A percentile compares a stretch with the other conserved stretches of the same genome.
Evolutionary conservation across 2,329 filamentous ascomycete species (phyloP).

Genomic region (Drechslera avenae): DNA sequence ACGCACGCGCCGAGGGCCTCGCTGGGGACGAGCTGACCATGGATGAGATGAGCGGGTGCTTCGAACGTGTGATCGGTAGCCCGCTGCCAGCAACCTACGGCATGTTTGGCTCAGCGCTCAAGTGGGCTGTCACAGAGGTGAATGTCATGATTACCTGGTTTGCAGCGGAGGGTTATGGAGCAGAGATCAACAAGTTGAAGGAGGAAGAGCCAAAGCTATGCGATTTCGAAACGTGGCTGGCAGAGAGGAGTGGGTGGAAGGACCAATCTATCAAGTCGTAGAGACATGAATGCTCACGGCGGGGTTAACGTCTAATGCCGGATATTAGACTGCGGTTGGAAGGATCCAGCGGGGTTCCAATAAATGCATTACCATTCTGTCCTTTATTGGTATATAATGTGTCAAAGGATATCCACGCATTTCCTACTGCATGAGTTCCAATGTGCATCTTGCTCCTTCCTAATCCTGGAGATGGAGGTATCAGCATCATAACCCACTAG

Average conservation of each 20-base stretch:
- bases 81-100: constrained; percentile 52
- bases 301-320: constrained; percentile 3
- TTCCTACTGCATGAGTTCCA: too few species aligned
- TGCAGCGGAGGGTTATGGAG: constrained; percentile 53
- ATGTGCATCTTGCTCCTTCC: too few species aligned
- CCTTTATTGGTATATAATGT: too few species aligned
- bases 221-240: constrained; percentile 56
- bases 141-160: constrained; percentile 60
- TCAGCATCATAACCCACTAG: too few species aligned
- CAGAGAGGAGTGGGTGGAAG: constrained; percentile 54
- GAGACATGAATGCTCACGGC: not conserved
- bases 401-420: too few species aligned
- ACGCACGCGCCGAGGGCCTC: constrained; percentile 53
- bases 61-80: constrained; percentile 54
- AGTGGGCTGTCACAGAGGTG: constrained; percentile 52
- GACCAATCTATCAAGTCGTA: constrained; percentile 23
- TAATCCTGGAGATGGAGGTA: too few species aligned
- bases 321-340: not conserved
- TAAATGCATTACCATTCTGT: too few species aligned
- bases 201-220: constrained; percentile 53
- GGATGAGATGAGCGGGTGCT: constrained; percentile 52
- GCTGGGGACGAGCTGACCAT: constrained; percentile 60
- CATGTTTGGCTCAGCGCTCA: constrained; percentile 49
- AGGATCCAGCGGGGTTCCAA: too few species aligned
- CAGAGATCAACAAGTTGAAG: constrained; percentile 52